These are phyloP conservation scores for Candida coleopterorum DNA, from an alignment of 805 yeast genomes.

Conservation along the genomic window DNA sequence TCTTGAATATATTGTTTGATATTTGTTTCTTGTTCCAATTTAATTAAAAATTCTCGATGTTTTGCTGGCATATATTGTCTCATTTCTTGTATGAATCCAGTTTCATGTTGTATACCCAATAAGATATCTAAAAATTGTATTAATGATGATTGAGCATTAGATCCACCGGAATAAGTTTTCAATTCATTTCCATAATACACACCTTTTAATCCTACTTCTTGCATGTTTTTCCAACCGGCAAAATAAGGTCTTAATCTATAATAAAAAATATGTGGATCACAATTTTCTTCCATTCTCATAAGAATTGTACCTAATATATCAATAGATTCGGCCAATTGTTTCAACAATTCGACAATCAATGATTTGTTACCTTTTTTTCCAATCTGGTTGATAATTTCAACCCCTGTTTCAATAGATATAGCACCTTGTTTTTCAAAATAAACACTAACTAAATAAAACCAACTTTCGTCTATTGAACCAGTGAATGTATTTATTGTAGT, in stretches of 20 bases:
- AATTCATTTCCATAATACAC: constrained; percentile 73
- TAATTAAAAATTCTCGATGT: constrained; percentile 70
- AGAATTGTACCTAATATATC: constrained; percentile 69
- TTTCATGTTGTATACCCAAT: constrained; percentile 64
- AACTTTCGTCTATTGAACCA: constrained; percentile 84
- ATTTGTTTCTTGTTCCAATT: constrained; percentile 52
- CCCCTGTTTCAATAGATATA: constrained; percentile 58
- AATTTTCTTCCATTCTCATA: constrained; percentile 84
- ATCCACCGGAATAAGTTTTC: constrained; percentile 74
- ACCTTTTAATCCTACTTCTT: constrained; percentile 77
- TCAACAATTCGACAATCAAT: constrained; percentile 44
- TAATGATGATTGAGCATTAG: constrained; percentile 88
- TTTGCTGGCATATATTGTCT: constrained; percentile 84
- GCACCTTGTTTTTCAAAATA: constrained; percentile 84
- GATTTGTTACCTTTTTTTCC: constrained; percentile 41
- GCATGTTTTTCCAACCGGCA: constrained; percentile 95
- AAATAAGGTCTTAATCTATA: constrained; percentile 81
- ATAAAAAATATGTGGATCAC: constrained; percentile 91
- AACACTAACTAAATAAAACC: constrained; percentile 90
- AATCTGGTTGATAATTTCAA: constrained; percentile 59
- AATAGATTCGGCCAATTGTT: constrained; percentile 66
- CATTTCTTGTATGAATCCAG: constrained; percentile 75
- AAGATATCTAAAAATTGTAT: constrained; percentile 82
- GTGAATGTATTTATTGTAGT: constrained; percentile 83
- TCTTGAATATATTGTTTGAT: constrained; percentile 60